A percentile compares a stretch with the other conserved stretches of the same genome.
These are phyloP conservation scores for Zygoascus bituminiphila DNA, from an alignment of 805 yeast genomes.

Conservation along the genomic window DNA sequence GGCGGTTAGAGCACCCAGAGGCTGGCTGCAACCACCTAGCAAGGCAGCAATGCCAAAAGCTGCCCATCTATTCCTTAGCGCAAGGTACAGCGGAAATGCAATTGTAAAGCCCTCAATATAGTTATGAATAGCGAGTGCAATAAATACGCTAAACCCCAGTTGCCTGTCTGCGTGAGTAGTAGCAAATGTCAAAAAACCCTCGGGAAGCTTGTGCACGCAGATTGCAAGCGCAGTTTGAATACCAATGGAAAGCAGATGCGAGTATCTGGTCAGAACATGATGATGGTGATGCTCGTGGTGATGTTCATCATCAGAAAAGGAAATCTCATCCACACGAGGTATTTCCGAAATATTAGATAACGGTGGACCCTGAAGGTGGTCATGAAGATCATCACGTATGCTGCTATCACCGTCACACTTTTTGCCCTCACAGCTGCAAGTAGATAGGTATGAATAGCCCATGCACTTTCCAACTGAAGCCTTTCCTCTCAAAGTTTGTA, in stretches of 20 bases:
- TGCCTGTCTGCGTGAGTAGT: slow-evolving; percentile 60
- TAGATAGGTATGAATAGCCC: slow-evolving; percentile 32
- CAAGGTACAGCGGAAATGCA: slow-evolving; percentile 82
- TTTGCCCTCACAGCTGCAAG: slow-evolving; percentile 8
- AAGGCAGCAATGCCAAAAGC: slow-evolving; percentile 60
- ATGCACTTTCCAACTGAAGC: slow-evolving; percentile 38
- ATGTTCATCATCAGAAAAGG: slow-evolving; percentile 16
- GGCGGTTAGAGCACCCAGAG: slow-evolving; percentile 78
- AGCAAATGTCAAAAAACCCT: slow-evolving; percentile 83
- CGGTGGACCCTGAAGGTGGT: background rate
- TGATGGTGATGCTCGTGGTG: slow-evolving; percentile 48
- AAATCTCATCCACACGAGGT: background rate
- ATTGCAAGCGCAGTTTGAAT: slow-evolving; percentile 84
- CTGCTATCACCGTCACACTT: background rate
- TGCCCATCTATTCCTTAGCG: slow-evolving; percentile 50
- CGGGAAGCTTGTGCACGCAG: slow-evolving; percentile 86
- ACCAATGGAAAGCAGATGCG: slow-evolving; percentile 77
- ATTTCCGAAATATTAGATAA: background rate
- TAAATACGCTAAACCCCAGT: slow-evolving; percentile 71
- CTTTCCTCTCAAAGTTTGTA: slow-evolving; percentile 15
- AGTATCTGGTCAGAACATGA: slow-evolving; percentile 66
- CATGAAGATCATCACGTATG: background rate
- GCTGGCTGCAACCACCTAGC: slow-evolving; percentile 81
- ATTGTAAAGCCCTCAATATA: slow-evolving; percentile 91
- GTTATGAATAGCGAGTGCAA: slow-evolving; percentile 83